Conservation (phyloP, 2,329 filamentous ascomycete species). For the Penicillium thymicola region DNA sequence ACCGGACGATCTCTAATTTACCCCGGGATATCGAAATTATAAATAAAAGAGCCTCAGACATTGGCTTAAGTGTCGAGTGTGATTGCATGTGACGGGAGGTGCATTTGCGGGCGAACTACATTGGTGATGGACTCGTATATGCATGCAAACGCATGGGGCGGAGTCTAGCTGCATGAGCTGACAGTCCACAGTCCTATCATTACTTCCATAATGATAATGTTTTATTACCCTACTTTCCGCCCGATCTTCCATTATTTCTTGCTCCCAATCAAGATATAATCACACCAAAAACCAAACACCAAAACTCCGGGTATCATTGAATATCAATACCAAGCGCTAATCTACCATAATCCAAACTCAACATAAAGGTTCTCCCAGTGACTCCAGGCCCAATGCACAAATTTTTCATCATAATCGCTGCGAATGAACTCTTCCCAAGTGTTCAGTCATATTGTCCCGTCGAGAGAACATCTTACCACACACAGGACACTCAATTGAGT, state of each 20-base stretch:
- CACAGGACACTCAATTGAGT: not conserved
- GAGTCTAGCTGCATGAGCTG: not conserved
- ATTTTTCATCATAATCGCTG: not conserved
- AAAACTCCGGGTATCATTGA: not conserved
- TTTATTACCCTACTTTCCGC: not conserved
- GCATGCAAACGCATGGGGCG: not conserved
- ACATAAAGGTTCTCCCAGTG: not conserved
- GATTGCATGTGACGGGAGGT: not conserved
- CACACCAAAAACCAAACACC: not conserved
- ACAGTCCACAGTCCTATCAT: not conserved
- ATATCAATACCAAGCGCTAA: not conserved
- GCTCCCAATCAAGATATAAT: not conserved
- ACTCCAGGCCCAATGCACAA: not conserved
- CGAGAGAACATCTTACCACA: not conserved
- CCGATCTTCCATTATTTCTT: not conserved
- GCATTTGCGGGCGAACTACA: not conserved
- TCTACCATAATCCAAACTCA: not conserved
- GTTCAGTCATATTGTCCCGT: not conserved
- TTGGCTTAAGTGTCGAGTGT: not conserved
- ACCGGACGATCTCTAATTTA: not conserved
- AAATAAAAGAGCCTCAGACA: not conserved
- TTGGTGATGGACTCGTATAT: not conserved
- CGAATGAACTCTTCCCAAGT: not conserved
- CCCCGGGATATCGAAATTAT: not conserved
- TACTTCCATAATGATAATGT: not conserved